Evolutionary conservation across 1,139 yeast species (phyloP).

Genomic region (Saccharomycopsis hybrid): DNA sequence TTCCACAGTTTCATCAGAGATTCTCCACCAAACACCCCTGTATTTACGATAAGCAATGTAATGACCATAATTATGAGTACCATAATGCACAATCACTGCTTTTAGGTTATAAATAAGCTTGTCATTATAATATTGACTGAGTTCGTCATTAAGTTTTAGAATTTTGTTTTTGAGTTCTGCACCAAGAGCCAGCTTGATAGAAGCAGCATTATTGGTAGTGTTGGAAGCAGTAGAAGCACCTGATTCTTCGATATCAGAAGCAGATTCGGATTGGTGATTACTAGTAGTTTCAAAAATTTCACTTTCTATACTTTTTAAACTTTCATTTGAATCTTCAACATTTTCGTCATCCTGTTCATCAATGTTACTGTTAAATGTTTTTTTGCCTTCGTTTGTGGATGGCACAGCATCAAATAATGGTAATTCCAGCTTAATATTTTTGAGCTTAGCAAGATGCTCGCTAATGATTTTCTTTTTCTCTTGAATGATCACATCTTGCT

Average conservation of each 20-base stretch:
- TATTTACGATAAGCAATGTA: conserved; percentile 78
- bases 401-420: too few relatives aligned
- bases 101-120: conserved; percentile 56
- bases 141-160: conserved; percentile 6
- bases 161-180: conserved; percentile 10
- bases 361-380: too few relatives aligned
- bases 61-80: conserved; percentile 93
- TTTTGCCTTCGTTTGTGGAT: neutral
- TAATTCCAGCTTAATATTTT: too few relatives aligned
- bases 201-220: neutral
- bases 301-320: conserved; percentile 20
- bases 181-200: neutral
- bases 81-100: conserved; percentile 86
- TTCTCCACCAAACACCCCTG: conserved; percentile 91
- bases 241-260: conserved; percentile 11
- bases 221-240: too few relatives aligned
- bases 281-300: conserved; percentile 22
- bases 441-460: conserved; percentile 5
- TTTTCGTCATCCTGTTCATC: neutral
- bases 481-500: conserved; percentile 38
- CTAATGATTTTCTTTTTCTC: conserved; percentile 6
- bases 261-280: conserved; percentile 15
- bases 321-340: neutral
- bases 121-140: conserved; percentile 11
- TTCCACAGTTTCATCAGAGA: conserved; percentile 83